phyloP scores from a whole-genome alignment of 768 basidiomycete species.

The Lentinula guzmanii region DNA sequence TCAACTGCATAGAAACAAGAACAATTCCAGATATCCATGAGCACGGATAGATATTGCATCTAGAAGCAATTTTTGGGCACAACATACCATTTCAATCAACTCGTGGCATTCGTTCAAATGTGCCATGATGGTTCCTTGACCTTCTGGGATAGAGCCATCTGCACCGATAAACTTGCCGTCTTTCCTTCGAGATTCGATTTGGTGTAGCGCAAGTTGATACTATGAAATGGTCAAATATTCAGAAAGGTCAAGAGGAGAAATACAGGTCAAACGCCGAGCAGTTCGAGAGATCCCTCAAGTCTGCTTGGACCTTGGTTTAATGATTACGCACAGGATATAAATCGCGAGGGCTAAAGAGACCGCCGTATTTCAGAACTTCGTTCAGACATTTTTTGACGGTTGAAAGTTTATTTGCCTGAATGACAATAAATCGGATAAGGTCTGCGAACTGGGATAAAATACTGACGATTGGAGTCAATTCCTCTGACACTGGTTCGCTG shows the following conservation, averaged over 20 bases:
- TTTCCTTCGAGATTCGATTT: slow-evolving; percentile 88
- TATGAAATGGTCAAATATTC: slow-evolving; percentile 19
- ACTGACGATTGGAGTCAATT: slow-evolving; percentile 90
- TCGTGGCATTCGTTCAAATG: slow-evolving; percentile 97
- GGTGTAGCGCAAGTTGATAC: slow-evolving; percentile 93
- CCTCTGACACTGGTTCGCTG: slow-evolving; percentile 96
- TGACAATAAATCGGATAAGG: not conserved
- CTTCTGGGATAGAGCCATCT: slow-evolving; percentile 89
- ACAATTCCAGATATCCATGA: not conserved
- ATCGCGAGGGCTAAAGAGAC: slow-evolving; percentile 87
- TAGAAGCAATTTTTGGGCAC: not conserved
- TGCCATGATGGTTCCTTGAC: slow-evolving; percentile 94
- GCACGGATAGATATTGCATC: too few relatives aligned
- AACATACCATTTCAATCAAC: slow-evolving; percentile 82
- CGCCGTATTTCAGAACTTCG: slow-evolving; percentile 93
- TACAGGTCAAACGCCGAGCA: too few relatives aligned
- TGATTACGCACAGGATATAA: slow-evolving; percentile 74
- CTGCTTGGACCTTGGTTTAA: not conserved
- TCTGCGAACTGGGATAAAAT: not conserved
- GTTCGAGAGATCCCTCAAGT: too few relatives aligned
- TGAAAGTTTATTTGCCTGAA: slow-evolving; percentile 89
- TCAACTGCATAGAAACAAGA: slow-evolving; percentile 35
- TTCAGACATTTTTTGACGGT: slow-evolving; percentile 97
- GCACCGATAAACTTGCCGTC: slow-evolving; percentile 91
- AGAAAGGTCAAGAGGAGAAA: too few relatives aligned